Evolutionary conservation across 1,284 basidiomycete genomes (phyloP).

Genomic region (Malassezia arunalokei): DNA sequence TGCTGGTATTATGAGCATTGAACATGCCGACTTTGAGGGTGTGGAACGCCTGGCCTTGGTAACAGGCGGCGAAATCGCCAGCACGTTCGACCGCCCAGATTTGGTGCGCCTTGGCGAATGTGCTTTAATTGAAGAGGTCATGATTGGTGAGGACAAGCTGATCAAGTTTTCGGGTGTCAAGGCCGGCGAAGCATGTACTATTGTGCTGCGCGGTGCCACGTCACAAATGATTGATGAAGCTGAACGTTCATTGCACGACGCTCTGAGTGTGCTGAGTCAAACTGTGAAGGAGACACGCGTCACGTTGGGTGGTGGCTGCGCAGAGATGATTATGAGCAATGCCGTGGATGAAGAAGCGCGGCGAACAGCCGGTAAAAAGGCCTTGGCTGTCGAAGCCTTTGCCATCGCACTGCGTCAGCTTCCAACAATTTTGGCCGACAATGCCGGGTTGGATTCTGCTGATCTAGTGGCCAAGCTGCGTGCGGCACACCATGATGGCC

Average conservation of each 20-base stretch:
- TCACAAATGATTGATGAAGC: conserved; percentile 99
- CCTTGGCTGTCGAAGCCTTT: conserved; percentile 86
- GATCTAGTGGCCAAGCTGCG: conserved; percentile 81
- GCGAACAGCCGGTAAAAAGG: conserved; percentile 81
- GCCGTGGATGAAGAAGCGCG: conserved; percentile 80
- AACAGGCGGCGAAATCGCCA: conserved; percentile 93
- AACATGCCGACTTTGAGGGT: conserved; percentile 98
- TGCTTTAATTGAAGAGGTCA: conserved; percentile 93
- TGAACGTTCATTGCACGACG: conserved; percentile 92
- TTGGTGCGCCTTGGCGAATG: conserved; percentile 85
- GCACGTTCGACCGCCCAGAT: conserved; percentile 86
- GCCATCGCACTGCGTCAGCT: conserved; percentile 69
- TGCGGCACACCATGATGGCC: conserved; percentile 86
- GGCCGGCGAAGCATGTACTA: conserved; percentile 95
- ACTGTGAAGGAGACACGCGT: conserved; percentile 93
- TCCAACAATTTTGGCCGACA: conserved; percentile 91
- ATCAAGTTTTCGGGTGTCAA: conserved; percentile 99
- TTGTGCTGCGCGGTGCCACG: conserved; percentile 90
- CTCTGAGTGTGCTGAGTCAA: conserved; percentile 89
- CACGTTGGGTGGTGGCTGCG: conserved; percentile 87
- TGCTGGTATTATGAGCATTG: conserved; percentile 87
- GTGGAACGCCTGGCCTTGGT: conserved; percentile 91
- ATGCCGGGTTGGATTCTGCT: conserved; percentile 92
- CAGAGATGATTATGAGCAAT: conserved; percentile 95
- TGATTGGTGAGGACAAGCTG: conserved; percentile 97